Evolutionary conservation across 1,139 yeast species (phyloP), one percentile per base, ranked within the genome.

Genomic region (Blastobotrys buckinghamii): DNA sequence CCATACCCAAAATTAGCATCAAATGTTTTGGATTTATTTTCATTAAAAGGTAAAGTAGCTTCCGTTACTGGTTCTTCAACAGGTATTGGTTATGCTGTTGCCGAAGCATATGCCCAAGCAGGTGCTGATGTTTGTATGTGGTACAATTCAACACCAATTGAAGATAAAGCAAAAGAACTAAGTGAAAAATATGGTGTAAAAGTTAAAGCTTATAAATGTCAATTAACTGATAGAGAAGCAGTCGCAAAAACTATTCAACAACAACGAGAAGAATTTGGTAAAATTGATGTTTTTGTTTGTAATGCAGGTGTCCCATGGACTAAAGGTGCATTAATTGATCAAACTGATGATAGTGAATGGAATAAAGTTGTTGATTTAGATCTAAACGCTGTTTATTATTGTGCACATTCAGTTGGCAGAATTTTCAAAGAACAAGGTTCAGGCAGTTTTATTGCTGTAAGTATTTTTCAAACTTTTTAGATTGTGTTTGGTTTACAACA

Each of bases 291-390:
- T 29, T 83, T 87, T 63, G 95, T 88, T 27, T 94, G 95, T 61
- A 88, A 88, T 66, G 96, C 96, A 22, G 96, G 96, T 53, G 79
- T 86, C 39, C 86, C 94, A 27, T 88, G 95, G 95, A 76, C 81
- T 34, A 78, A 79, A 24, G 96, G 95, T 22, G 74, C 82, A 36
- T 65, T 81, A 58, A 70, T 84, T 52, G 87, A 84, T 49, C 71
- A 73, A 53, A 74, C 72, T 37, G 78, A 78, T 60, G 73, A 79
- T 65, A 71, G 71, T 42, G 77, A 73, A 56, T 85, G 89, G 89
- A 70, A 80, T 56, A 77, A 76, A 61, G 81, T 86, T 50, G 72
- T 86, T 54, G 80, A 84, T 64, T 73, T 82, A 55, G 90, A 85
- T 61, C 70, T 86, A 56, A 82, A 81, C 60, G 90, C 92, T 24